A percentile compares a stretch with the other conserved stretches of the same genome.
These are phyloP conservation scores for Boeremia exigua DNA, from an alignment of 2,329 filamentous ascomycete genomes.

Conservation along the genomic window DNA sequence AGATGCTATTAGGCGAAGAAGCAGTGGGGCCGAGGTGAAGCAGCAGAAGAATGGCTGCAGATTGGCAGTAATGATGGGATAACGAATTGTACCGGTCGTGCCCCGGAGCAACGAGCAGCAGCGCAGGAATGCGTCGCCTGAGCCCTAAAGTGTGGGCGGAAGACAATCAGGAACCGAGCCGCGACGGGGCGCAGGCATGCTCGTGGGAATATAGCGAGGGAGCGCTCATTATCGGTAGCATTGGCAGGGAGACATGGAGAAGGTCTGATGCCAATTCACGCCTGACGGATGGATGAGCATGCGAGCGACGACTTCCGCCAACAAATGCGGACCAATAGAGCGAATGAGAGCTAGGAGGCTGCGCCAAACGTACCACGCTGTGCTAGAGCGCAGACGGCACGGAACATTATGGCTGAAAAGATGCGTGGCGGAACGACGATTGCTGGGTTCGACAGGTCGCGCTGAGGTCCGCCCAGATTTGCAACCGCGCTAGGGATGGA, in stretches of 20 bases:
- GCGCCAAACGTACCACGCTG: slow-evolving; percentile 29
- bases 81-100: slow-evolving; percentile 42
- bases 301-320: slow-evolving; percentile 28
- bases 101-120: slow-evolving; percentile 38
- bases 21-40: slow-evolving; percentile 42
- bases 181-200: slow-evolving; percentile 35
- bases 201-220: slow-evolving; percentile 38
- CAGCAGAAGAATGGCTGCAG: slow-evolving; percentile 36
- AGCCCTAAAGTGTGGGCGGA: slow-evolving; percentile 29
- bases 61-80: slow-evolving; percentile 35
- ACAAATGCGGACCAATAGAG: slow-evolving; percentile 28
- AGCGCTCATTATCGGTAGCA: slow-evolving; percentile 40
- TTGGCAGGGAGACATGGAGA: slow-evolving; percentile 40
- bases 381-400: slow-evolving; percentile 38
- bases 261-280: slow-evolving; percentile 27
- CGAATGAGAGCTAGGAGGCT: slow-evolving; percentile 25
- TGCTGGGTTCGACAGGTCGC: slow-evolving; percentile 26
- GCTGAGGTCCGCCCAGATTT: slow-evolving; percentile 23
- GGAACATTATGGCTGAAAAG: slow-evolving; percentile 33
- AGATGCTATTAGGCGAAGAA: slow-evolving; percentile 35
- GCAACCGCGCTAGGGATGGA: slow-evolving; percentile 24
- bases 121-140: slow-evolving; percentile 41
- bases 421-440: slow-evolving; percentile 29
- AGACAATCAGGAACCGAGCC: slow-evolving; percentile 41
- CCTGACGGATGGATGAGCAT: slow-evolving; percentile 24